A percentile compares a stretch with the other conserved stretches of the same genome.
Conservation (phyloP, 2,329 filamentous ascomycete species). For the Bimuria novae-zelandiae region DNA sequence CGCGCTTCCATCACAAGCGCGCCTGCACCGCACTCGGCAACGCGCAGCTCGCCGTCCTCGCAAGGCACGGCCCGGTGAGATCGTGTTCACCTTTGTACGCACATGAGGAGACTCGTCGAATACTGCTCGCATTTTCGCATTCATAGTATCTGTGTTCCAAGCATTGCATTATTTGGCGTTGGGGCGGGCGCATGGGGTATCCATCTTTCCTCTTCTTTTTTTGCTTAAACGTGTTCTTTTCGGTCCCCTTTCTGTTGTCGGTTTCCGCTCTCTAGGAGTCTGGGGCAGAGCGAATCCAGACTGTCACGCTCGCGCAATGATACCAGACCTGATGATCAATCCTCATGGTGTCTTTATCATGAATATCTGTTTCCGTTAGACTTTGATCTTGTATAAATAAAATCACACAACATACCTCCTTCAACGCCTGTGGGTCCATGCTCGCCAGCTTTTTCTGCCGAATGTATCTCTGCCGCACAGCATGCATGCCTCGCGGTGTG, state of each 20-base stretch:
- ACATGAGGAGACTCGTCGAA: not conserved
- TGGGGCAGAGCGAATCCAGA: not conserved
- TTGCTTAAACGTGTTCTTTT: not conserved
- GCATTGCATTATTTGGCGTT: slow-evolving; percentile 35
- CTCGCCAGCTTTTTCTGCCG: slow-evolving; percentile 85
- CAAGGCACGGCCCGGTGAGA: slow-evolving; percentile 31
- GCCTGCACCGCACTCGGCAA: slow-evolving; percentile 31
- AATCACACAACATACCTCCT: slow-evolving; percentile 65
- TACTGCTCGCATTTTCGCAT: slow-evolving; percentile 14
- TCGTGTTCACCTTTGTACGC: not conserved
- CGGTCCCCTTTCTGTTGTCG: not conserved
- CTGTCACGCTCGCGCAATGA: slow-evolving; percentile 12
- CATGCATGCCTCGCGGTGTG: slow-evolving; percentile 65
- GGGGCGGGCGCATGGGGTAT: slow-evolving; percentile 21
- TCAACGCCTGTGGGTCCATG: slow-evolving; percentile 79
- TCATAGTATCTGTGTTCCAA: slow-evolving; percentile 14
- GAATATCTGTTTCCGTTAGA: slow-evolving; percentile 37
- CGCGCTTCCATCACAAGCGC: slow-evolving; percentile 41
- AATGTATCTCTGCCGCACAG: slow-evolving; percentile 80
- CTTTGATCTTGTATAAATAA: not conserved
- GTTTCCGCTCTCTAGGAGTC: not conserved
- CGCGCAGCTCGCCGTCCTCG: slow-evolving; percentile 39
- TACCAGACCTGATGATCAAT: slow-evolving; percentile 14
- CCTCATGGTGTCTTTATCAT: slow-evolving; percentile 41
- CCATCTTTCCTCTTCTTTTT: slow-evolving; percentile 16